Conservation (phyloP, 495 filamentous ascomycete species). For the Pseudoneurospora amorphoporcata region DNA sequence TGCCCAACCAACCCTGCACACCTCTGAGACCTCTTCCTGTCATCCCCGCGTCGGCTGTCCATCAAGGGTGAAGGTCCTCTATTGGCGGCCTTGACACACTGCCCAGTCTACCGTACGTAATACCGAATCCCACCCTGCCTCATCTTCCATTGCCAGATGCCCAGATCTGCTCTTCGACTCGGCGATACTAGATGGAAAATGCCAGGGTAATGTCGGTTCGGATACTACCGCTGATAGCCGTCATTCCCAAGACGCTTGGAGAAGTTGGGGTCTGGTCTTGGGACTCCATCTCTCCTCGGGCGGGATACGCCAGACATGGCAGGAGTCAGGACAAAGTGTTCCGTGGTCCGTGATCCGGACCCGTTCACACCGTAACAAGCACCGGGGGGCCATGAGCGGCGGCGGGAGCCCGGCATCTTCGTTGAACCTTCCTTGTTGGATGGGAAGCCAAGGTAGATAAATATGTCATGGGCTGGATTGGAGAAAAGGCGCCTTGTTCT, state of each 20-base stretch:
- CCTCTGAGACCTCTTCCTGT: neutral
- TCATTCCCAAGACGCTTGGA: neutral
- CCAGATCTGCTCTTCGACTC: neutral
- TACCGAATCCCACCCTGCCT: neutral
- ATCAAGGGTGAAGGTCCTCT: neutral
- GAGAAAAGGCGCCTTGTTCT: neutral
- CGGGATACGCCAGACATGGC: neutral
- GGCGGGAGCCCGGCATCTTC: neutral
- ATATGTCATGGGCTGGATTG: neutral
- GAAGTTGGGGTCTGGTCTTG: neutral
- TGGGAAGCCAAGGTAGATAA: neutral
- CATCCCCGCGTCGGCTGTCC: neutral
- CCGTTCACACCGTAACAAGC: neutral
- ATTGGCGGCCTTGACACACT: neutral
- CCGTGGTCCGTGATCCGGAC: neutral
- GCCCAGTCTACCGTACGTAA: neutral
- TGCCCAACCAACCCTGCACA: neutral
- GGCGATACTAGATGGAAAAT: neutral
- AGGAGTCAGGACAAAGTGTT: neutral
- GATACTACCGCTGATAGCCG: neutral
- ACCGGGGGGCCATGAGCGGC: neutral
- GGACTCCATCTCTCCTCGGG: neutral
- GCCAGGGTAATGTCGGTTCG: neutral
- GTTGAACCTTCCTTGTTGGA: neutral
- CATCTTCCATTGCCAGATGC: neutral